Conservation (phyloP, 176 grass and related monocot genomes). For the Tuctoria greenei region DNA sequence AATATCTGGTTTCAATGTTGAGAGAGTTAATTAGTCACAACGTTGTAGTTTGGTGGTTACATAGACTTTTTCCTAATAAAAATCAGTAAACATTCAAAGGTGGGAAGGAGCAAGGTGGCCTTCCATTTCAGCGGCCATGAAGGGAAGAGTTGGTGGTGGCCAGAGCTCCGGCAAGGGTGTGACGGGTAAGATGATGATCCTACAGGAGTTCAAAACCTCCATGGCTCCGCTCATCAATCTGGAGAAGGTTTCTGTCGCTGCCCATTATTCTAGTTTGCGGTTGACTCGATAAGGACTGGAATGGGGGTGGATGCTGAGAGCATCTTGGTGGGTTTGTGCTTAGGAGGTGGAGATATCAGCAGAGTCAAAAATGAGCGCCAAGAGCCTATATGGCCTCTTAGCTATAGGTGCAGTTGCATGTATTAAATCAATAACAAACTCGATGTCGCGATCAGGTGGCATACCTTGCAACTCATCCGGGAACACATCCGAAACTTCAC, state of each 20-base stretch:
- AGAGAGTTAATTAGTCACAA: too few species aligned
- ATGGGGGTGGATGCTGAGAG: neutral
- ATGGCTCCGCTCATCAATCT: conserved; percentile 83
- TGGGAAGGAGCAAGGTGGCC: too few species aligned
- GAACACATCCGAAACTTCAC: too few species aligned
- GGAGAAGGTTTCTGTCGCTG: conserved; percentile 52
- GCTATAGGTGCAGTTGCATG: too few species aligned
- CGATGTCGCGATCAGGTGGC: too few species aligned
- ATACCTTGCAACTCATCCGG: too few species aligned
- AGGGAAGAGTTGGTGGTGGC: conserved; percentile 23
- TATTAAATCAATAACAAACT: too few species aligned
- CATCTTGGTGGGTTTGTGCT: neutral
- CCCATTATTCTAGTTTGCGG: neutral
- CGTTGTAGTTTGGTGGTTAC: too few species aligned
- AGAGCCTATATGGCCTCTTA: too few species aligned
- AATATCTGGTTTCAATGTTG: too few species aligned
- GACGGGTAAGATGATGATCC: conserved; percentile 36
- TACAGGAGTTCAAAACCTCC: conserved; percentile 72
- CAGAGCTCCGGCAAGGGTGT: conserved; percentile 27
- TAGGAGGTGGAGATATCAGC: conserved; percentile 76
- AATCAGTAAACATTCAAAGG: too few species aligned
- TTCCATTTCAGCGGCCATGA: neutral
- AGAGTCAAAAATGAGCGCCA: conserved; percentile 56
- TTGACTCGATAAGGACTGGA: neutral
- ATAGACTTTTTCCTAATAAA: too few species aligned